These are phyloP conservation scores for Hura crepitans DNA, from an alignment of 441 rosid species.

Conservation along the genomic window DNA sequence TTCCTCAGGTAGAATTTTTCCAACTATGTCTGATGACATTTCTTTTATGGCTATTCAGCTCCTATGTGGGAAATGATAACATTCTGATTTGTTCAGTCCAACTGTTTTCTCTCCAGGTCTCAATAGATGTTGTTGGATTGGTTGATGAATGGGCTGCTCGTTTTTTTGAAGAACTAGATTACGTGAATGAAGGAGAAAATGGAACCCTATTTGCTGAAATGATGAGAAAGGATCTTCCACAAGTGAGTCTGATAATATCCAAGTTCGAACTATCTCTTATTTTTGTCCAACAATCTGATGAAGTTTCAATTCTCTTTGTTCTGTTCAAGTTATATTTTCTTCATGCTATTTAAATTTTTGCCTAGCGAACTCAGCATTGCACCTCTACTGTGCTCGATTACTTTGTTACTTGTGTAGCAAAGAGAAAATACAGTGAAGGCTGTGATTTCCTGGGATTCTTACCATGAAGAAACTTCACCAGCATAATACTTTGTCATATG, in stretches of 20 bases:
- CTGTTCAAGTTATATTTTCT: background rate
- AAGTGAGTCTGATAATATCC: constrained; percentile 46
- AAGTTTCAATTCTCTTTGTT: background rate
- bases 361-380: background rate
- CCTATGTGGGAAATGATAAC: constrained; percentile 10
- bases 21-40: background rate
- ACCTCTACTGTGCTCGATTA: background rate
- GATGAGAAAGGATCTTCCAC: constrained; percentile 98
- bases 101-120: constrained; percentile 42
- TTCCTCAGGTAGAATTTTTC: constrained; percentile 69
- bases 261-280: background rate
- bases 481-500: background rate
- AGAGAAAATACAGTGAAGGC: background rate
- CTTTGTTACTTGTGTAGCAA: background rate
- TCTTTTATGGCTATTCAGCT: constrained; percentile 5
- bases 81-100: constrained; percentile 8
- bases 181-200: constrained; percentile 91
- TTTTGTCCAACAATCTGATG: background rate
- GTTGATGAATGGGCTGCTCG: constrained; percentile 99
- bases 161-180: constrained; percentile 95
- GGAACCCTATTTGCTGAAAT: constrained; percentile 83
- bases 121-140: constrained; percentile 87
- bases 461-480: background rate
- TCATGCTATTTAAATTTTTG: background rate
- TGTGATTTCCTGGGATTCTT: constrained; percentile 1